A percentile compares a stretch with the other conserved stretches of the same genome.
Conservation (phyloP, 257 asterid species). For the Coffea eugenioides region DNA sequence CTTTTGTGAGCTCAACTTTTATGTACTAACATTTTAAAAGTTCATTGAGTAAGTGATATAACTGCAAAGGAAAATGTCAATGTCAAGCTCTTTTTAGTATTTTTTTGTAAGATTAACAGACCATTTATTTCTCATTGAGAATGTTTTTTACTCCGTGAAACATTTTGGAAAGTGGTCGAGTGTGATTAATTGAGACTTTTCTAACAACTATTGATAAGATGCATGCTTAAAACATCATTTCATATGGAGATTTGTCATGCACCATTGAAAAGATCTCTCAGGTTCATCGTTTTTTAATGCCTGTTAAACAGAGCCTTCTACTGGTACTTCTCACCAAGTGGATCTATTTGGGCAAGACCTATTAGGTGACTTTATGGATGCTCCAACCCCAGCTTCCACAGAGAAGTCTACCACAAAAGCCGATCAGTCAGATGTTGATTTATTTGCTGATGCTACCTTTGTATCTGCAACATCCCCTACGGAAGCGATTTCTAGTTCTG, state of each 20-base stretch:
- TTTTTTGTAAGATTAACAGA: neutral
- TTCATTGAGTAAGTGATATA: neutral
- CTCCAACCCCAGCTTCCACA: slow-evolving; percentile 43
- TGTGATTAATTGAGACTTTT: neutral
- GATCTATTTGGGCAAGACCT: slow-evolving; percentile 76
- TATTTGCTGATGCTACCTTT: slow-evolving; percentile 84
- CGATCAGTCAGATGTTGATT: slow-evolving; percentile 69
- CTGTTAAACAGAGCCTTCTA: slow-evolving; percentile 55
- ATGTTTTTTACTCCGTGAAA: neutral
- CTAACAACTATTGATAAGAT: neutral
- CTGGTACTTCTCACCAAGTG: slow-evolving; percentile 61
- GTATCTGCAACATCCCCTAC: slow-evolving; percentile 65
- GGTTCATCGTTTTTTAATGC: slow-evolving; percentile 6
- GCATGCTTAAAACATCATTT: neutral
- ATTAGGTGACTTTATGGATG: slow-evolving; percentile 71
- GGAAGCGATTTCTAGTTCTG: slow-evolving; percentile 38
- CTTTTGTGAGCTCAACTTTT: neutral
- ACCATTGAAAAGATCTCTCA: neutral
- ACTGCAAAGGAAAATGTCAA: neutral
- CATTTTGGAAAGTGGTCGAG: neutral
- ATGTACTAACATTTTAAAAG: neutral
- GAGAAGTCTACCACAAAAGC: slow-evolving; percentile 38
- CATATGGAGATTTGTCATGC: neutral
- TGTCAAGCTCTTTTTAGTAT: neutral
- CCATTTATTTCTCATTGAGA: neutral